Evolutionary conservation across 495 filamentous ascomycete genomes (phyloP), one percentile per base, ranked within the genome.

Genomic region (Sabuloglossum arenarium): DNA sequence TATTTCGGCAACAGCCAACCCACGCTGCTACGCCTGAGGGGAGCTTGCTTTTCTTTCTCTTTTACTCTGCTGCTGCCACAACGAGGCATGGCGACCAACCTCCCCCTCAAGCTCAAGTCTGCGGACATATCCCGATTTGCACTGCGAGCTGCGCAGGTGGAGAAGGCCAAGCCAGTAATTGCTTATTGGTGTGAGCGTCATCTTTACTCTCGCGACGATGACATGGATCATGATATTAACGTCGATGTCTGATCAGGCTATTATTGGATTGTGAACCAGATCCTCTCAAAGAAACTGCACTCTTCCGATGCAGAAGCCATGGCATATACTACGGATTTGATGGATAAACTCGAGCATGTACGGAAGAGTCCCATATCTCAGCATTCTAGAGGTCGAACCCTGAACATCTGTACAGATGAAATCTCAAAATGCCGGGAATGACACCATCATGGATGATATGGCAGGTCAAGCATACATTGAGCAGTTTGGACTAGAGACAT

Each of bases 291-390:
- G 67, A 71, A 76, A 28, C 79, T 97, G 37, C 93, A 97, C 65
- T 77, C 71, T 24, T 69, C 73, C 54, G 82, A 88, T 64, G 75
- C 81, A 42, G 88, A 91, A 61, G 78, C 80, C 57, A 80, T 81
- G 56, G 61, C 69, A 46, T 97, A 89, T 65, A 94, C 88, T 1
- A 85, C 79, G 25, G 71, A 70, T 24, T 72, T 97, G 60, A 88
- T 99, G 81, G 88, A 95, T 61, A 91, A 88, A 68, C 73, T 98
- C 56, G 91, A 98, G 67, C 71, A 79, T 71, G 85, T 88, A 70
- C 57, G 72, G 47, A 21, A 1, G 21, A 50, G 9, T 21, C 23
- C 53, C 9, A n/a, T 54, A 25, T 11, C 23, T n/a, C 12, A 29
- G 30, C 2, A 14, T 6, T 42, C 55, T 37, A n/a, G 21, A 1